phyloP scores from a whole-genome alignment of 192 early-diverging fungal genomes.

The Spinellus fusiger region DNA sequence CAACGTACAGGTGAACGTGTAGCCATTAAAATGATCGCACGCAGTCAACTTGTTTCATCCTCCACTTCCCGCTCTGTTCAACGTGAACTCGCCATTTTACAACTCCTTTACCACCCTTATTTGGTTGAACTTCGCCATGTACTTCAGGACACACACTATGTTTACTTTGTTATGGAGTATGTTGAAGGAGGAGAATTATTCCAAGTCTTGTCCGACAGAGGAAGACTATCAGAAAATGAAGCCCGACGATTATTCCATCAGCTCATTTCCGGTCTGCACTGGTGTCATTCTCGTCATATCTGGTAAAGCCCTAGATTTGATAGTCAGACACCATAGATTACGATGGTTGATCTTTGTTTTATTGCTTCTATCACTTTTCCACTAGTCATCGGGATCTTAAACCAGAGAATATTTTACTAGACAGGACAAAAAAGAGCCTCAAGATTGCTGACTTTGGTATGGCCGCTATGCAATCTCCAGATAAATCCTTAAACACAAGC shows the following conservation, averaged over 20 bases:
- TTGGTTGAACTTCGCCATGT: constrained; percentile 22
- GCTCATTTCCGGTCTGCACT: constrained; percentile 57
- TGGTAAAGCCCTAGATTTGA: constrained; percentile 20
- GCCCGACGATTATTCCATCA: constrained; percentile 66
- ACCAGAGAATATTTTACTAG: constrained; percentile 58
- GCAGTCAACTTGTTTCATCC: constrained; percentile 18
- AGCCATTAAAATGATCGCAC: constrained; percentile 29
- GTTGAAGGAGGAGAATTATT: constrained; percentile 28
- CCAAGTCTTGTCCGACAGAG: constrained; percentile 17
- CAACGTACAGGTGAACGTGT: constrained; percentile 28
- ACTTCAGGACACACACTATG: constrained; percentile 20
- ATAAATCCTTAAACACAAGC: constrained; percentile 46
- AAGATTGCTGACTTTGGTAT: constrained; percentile 67
- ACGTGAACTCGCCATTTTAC: constrained; percentile 27
- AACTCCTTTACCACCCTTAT: constrained; percentile 22
- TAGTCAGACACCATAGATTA: background rate
- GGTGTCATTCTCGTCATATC: constrained; percentile 33
- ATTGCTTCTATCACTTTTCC: background rate
- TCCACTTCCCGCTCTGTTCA: constrained; percentile 16
- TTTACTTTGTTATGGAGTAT: constrained; percentile 33
- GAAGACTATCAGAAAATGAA: constrained; percentile 44
- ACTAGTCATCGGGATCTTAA: constrained; percentile 68
- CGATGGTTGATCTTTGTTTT: background rate
- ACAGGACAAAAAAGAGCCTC: constrained; percentile 38
- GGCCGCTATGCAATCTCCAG: constrained; percentile 40